Evolutionary conservation across 75 land plant genomes (phyloP).

Genomic region (Picea glauca): DNA sequence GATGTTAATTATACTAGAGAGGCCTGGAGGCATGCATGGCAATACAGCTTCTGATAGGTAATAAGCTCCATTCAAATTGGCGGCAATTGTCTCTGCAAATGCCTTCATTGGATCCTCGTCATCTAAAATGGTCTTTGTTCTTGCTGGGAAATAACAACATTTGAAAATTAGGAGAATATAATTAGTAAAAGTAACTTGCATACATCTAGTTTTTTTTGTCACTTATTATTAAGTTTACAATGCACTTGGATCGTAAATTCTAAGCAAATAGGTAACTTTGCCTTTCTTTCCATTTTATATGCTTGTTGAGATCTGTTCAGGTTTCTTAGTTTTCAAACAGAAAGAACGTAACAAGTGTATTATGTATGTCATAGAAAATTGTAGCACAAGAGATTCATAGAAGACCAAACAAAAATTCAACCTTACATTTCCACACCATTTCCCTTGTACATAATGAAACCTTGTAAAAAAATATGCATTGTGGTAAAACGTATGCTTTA

Average conservation of each 20-base stretch:
- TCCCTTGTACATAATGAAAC: not conserved
- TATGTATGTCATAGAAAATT: not conserved
- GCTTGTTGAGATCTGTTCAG: too few relatives aligned
- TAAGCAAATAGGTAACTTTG: too few relatives aligned
- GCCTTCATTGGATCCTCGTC: conserved; percentile 18
- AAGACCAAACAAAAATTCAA: not conserved
- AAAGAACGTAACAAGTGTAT: not conserved
- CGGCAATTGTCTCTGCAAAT: conserved; percentile 24
- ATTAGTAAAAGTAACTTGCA: not conserved
- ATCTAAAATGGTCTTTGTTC: not conserved
- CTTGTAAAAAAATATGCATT: not conserved
- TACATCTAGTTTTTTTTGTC: not conserved
- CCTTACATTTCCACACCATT: not conserved
- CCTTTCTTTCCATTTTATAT: too few relatives aligned
- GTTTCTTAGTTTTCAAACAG: not conserved
- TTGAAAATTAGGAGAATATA: not conserved
- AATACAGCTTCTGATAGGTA: conserved; percentile 23
- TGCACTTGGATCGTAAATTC: too few relatives aligned
- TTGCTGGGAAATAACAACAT: not conserved
- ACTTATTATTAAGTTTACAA: too few relatives aligned
- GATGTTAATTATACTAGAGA: conserved; percentile 35
- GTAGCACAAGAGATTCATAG: not conserved
- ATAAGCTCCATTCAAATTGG: conserved; percentile 30
- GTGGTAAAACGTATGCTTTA: not conserved
- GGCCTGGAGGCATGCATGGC: conserved; percentile 36